Evolutionary conservation across 306 rosid genomes (phyloP).

Genomic region (Pyrus communis): DNA sequence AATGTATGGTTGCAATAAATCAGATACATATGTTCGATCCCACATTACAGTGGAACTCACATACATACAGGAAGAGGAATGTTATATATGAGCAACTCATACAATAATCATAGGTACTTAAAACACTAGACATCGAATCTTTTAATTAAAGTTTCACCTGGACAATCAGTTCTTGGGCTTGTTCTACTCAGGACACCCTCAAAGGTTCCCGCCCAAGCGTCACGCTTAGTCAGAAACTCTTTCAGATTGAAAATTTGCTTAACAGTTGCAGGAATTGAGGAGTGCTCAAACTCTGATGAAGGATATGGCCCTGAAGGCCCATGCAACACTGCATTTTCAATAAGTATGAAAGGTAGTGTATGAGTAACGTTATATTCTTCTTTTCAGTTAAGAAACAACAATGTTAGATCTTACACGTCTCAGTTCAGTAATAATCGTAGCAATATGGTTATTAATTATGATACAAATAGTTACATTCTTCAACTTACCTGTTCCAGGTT

Average conservation of each 20-base stretch:
- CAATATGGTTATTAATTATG: not conserved
- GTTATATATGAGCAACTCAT: too few relatives aligned
- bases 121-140: too few relatives aligned
- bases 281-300: constrained; percentile 71
- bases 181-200: constrained; percentile 28
- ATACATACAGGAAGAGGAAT: too few relatives aligned
- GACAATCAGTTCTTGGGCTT: constrained; percentile 41
- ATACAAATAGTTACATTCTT: not conserved
- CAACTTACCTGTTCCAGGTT: constrained; percentile 46
- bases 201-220: constrained; percentile 45
- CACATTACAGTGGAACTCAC: too few relatives aligned
- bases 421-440: not conserved
- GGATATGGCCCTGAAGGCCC: constrained; percentile 42
- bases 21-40: too few relatives aligned
- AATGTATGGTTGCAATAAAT: too few relatives aligned
- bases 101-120: too few relatives aligned
- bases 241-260: constrained; percentile 57
- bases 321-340: constrained; percentile 42
- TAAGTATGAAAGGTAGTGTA: not conserved
- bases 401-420: too few relatives aligned
- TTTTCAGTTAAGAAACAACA: too few relatives aligned
- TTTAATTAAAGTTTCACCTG: constrained; percentile 15
- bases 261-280: constrained; percentile 47
- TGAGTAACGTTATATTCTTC: not conserved
- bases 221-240: constrained; percentile 49